phyloP scores from a whole-genome alignment of 495 filamentous ascomycete genomes.

The Penicillium roqueforti region DNA sequence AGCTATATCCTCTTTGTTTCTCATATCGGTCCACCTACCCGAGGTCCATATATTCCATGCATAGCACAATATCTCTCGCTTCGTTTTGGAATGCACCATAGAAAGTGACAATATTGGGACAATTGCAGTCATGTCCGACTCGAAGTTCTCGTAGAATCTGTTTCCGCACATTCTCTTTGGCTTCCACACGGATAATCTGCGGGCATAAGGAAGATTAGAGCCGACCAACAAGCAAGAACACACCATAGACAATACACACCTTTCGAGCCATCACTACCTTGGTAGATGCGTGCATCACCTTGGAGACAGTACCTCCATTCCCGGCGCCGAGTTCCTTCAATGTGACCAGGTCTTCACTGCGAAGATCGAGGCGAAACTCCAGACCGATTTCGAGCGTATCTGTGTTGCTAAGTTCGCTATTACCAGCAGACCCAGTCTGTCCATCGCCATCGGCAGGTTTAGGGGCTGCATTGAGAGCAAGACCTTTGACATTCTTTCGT shows the following conservation, averaged over 20 bases:
- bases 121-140: constrained; percentile 98
- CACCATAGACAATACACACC: constrained; percentile 48
- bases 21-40: constrained; percentile 60
- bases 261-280: constrained; percentile 97
- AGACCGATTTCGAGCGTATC: constrained; percentile 94
- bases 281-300: constrained; percentile 91
- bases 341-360: constrained; percentile 86
- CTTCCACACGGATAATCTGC: constrained; percentile 96
- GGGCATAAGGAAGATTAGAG: constrained; percentile 10
- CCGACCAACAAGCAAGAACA: neutral
- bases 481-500: constrained; percentile 97
- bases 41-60: constrained; percentile 99
- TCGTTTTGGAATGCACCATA: constrained; percentile 97
- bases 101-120: constrained; percentile 92
- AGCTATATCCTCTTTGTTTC: constrained; percentile 10
- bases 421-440: constrained; percentile 57
- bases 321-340: constrained; percentile 93
- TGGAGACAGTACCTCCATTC: constrained; percentile 96
- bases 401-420: constrained; percentile 53
- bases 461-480: constrained; percentile 70
- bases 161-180: constrained; percentile 92
- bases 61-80: constrained; percentile 94
- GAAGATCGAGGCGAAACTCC: constrained; percentile 89
- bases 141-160: constrained; percentile 93
- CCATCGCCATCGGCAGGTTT: constrained; percentile 57